Evolutionary conservation across 768 basidiomycete genomes (phyloP).

Genomic region (Kwoniella europaea): DNA sequence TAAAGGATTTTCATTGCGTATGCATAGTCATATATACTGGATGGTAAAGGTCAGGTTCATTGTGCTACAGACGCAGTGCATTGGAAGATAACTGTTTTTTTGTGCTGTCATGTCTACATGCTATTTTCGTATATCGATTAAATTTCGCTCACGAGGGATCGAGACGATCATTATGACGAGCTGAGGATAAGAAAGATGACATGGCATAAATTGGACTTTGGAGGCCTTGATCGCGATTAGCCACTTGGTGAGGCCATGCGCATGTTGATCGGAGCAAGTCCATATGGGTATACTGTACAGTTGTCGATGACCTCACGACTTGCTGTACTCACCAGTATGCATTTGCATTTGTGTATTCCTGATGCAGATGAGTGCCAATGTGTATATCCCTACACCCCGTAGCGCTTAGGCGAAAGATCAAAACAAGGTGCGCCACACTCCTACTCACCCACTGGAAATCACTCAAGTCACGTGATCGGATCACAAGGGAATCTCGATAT

Average conservation of each 20-base stretch:
- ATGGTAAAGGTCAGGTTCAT: too few relatives aligned
- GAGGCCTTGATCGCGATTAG: too few relatives aligned
- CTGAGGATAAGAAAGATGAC: too few relatives aligned
- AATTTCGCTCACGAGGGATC: too few relatives aligned
- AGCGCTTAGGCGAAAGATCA: not conserved
- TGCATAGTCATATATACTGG: not conserved
- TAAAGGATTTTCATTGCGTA: not conserved
- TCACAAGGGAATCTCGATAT: slow-evolving; percentile 8
- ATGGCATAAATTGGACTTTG: too few relatives aligned
- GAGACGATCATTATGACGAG: not conserved
- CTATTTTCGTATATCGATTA: too few relatives aligned
- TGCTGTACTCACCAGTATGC: not conserved
- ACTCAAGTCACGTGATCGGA: slow-evolving; percentile 22
- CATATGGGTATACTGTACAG: too few relatives aligned
- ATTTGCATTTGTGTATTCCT: not conserved
- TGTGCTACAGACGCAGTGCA: too few relatives aligned
- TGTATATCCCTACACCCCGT: too few relatives aligned
- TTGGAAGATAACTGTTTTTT: too few relatives aligned
- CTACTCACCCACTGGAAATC: not conserved
- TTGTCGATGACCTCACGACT: slow-evolving; percentile 12
- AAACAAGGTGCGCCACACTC: not conserved
- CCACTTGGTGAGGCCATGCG: too few relatives aligned
- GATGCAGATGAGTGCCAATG: not conserved
- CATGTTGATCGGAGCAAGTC: not conserved
- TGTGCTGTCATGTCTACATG: too few relatives aligned